Conservation (phyloP, 805 yeast genomes). For the Pichia paraexigua region DNA sequence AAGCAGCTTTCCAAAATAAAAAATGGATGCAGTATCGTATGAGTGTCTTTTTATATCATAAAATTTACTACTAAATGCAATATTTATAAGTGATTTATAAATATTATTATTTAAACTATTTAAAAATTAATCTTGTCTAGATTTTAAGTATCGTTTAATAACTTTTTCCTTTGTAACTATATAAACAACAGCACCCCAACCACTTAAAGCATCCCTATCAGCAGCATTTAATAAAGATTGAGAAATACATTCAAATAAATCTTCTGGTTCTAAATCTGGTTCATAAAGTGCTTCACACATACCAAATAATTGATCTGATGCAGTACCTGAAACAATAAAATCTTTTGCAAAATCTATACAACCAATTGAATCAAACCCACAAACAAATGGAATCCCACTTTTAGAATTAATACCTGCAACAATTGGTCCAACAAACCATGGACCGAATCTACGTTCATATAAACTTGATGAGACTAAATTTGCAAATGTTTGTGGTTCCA, state of each 20-base stretch:
- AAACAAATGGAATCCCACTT: conserved; percentile 77
- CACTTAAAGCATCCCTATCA: conserved; percentile 94
- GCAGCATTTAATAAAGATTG: conserved; percentile 92
- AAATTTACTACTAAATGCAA: background rate
- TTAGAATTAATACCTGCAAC: conserved; percentile 91
- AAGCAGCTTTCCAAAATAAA: too few species aligned
- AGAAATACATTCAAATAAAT: conserved; percentile 88
- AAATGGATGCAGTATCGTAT: too few species aligned
- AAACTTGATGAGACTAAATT: conserved; percentile 84
- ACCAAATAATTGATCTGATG: conserved; percentile 93
- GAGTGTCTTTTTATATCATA: too few species aligned
- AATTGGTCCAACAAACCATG: conserved; percentile 93
- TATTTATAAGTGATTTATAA: too few species aligned
- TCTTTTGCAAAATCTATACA: conserved; percentile 93
- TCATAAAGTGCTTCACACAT: conserved; percentile 97
- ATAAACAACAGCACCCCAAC: conserved; percentile 98
- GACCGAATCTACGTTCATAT: conserved; percentile 89
- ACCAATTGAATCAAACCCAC: conserved; percentile 95
- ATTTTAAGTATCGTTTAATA: conserved; percentile 75
- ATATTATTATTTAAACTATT: background rate
- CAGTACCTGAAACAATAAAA: conserved; percentile 93
- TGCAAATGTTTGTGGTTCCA: conserved; percentile 92
- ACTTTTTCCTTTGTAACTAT: conserved; percentile 88
- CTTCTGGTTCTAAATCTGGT: conserved; percentile 89
- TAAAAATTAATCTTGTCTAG: conserved; percentile 77